These are phyloP conservation scores for Poa pratensis DNA, from an alignment of 176 grass and related monocot species.

Conservation along the genomic window DNA sequence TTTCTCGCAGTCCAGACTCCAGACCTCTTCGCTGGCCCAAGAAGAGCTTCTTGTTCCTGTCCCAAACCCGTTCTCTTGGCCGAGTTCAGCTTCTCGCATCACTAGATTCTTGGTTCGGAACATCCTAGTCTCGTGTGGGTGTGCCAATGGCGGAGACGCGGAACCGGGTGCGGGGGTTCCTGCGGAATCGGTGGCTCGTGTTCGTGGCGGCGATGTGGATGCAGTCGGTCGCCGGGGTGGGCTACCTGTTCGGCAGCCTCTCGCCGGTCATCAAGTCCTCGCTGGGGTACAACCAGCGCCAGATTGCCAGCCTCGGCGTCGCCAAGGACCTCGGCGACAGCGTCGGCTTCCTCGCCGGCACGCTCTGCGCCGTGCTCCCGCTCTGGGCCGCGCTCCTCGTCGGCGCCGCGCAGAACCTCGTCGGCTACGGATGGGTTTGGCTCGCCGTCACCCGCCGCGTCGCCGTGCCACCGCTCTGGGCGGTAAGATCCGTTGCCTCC, in stretches of 20 bases:
- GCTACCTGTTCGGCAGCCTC: constrained; percentile 92
- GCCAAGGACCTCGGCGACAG: constrained; percentile 93
- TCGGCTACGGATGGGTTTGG: constrained; percentile 88
- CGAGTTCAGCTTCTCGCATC: not conserved
- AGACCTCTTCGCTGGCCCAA: not conserved
- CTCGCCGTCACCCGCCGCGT: constrained; percentile 62
- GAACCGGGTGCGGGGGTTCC: constrained; percentile 51
- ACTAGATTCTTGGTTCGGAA: not conserved
- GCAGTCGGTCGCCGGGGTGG: constrained; percentile 80
- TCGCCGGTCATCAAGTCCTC: constrained; percentile 88
- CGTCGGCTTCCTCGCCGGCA: constrained; percentile 86
- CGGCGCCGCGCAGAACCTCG: constrained; percentile 80
- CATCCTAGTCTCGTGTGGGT: not conserved
- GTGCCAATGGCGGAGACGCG: constrained; percentile 44
- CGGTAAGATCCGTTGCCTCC: constrained; percentile 54
- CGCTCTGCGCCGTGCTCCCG: constrained; percentile 71
- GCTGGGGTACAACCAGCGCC: constrained; percentile 84
- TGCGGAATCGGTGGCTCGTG: constrained; percentile 82
- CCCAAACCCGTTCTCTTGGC: not conserved
- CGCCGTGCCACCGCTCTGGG: constrained; percentile 75
- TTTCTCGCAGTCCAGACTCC: not conserved
- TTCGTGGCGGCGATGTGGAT: constrained; percentile 98
- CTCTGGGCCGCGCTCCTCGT: constrained; percentile 87
- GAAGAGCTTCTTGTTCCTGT: not conserved
- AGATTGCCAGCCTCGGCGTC: constrained; percentile 83